Evolutionary conservation across 2,329 filamentous ascomycete genomes (phyloP).

Genomic region (Cryphonectria radicalis): DNA sequence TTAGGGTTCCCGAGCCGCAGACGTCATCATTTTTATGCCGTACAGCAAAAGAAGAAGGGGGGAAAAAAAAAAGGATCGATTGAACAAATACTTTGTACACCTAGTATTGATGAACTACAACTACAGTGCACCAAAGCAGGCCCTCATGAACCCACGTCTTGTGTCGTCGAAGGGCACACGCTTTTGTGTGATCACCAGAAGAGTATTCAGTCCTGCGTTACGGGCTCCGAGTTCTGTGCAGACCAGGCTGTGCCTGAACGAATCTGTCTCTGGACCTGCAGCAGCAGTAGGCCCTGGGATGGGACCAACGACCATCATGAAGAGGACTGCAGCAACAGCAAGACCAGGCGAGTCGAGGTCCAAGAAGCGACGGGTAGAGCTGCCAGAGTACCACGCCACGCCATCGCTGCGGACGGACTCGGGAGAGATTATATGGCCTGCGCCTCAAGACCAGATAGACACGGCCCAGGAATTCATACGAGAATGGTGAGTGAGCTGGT

Average conservation of each 20-base stretch:
- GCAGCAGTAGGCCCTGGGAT: background rate
- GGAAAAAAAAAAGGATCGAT: background rate
- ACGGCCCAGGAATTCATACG: conserved; percentile 59
- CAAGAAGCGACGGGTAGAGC: conserved; percentile 36
- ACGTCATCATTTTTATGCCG: conserved; percentile 10
- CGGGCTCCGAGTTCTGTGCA: background rate
- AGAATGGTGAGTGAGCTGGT: conserved; percentile 53
- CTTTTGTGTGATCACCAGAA: background rate
- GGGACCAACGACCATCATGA: conserved; percentile 13
- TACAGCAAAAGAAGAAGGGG: too few relatives aligned
- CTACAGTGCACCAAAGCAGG: background rate
- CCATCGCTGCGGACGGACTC: conserved; percentile 45
- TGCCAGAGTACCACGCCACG: conserved; percentile 51
- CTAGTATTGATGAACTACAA: background rate
- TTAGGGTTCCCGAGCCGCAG: background rate
- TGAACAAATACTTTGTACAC: background rate
- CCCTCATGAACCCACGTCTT: background rate
- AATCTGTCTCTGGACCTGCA: background rate
- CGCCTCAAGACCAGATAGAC: conserved; percentile 58
- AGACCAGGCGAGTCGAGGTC: conserved; percentile 20
- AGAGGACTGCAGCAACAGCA: conserved; percentile 14
- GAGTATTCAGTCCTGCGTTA: background rate
- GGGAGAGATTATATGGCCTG: conserved; percentile 64
- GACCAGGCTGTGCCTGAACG: background rate
- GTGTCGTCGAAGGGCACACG: background rate